Percentiles rank a stretch among this genome's conserved stretches.
Conservation (phyloP, 805 yeast genomes). For the Cephaloascus albidus region DNA sequence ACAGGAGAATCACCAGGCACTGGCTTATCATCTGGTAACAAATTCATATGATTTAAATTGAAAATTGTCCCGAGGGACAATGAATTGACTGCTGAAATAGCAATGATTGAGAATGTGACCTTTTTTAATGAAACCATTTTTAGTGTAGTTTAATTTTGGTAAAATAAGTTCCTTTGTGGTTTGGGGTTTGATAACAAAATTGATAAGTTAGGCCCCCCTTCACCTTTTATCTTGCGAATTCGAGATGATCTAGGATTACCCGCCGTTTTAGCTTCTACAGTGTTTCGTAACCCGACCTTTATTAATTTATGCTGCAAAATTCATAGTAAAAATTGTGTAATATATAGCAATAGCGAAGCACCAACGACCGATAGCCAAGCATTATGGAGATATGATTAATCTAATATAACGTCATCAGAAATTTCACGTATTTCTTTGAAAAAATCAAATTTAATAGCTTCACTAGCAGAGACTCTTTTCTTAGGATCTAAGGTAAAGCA, state of each 20-base stretch:
- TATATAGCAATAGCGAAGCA: too few species aligned
- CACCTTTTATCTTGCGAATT: too few species aligned
- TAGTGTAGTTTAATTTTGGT: background rate
- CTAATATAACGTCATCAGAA: constrained; percentile 16
- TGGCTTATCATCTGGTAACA: constrained; percentile 45
- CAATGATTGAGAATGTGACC: background rate
- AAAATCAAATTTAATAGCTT: constrained; percentile 48
- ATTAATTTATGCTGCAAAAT: too few species aligned
- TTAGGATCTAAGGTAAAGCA: constrained; percentile 51
- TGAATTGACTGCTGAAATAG: background rate
- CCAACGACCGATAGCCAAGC: background rate
- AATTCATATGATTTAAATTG: constrained; percentile 1
- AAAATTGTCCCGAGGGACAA: background rate
- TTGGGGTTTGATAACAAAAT: background rate
- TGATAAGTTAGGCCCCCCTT: too few species aligned
- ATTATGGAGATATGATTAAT: constrained; percentile 3
- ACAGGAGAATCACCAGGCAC: constrained; percentile 91
- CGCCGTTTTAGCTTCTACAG: too few species aligned
- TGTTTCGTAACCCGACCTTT: too few species aligned
- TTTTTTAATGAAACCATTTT: background rate
- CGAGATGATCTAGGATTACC: too few species aligned
- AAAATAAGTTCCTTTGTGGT: background rate
- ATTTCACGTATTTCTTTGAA: constrained; percentile 34
- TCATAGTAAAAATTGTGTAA: too few species aligned
- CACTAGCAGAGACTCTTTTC: constrained; percentile 48